These are phyloP conservation scores for Globisporangium radiosum DNA, from an alignment of 352 stramenopile genomes.

Conservation along the genomic window DNA sequence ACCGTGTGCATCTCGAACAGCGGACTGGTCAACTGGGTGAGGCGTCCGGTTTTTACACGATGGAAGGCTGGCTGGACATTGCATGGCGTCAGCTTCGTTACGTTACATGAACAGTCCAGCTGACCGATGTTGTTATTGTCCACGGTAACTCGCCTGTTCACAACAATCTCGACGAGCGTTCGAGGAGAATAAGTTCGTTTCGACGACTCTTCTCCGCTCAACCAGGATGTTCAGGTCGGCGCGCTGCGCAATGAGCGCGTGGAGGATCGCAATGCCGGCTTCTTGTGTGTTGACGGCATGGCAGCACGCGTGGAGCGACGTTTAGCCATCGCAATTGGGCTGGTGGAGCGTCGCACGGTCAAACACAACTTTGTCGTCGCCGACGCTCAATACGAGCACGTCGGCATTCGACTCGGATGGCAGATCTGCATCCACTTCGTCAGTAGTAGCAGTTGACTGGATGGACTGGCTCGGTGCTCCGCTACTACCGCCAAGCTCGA, in stretches of 20 bases:
- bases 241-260: constrained; percentile 52
- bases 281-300: constrained; percentile 69
- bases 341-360: constrained; percentile 55
- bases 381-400: constrained; percentile 56
- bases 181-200: constrained; percentile 9
- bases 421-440: constrained; percentile 13
- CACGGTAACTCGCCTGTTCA: constrained; percentile 14
- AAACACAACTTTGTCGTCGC: constrained; percentile 67
- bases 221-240: constrained; percentile 51
- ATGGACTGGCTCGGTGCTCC: constrained; percentile 11
- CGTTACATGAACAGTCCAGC: neutral
- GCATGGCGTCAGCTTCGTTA: neutral
- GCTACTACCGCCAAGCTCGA: constrained; percentile 18
- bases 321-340: constrained; percentile 78
- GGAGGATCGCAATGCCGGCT: constrained; percentile 64
- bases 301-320: constrained; percentile 63
- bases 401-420: constrained; percentile 31
- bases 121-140: constrained; percentile 1
- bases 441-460: no score
- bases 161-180: constrained; percentile 3
- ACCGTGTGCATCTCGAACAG: neutral
- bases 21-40: neutral
- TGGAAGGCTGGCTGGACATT: neutral
- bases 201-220: constrained; percentile 7
- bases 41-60: neutral